A percentile compares a stretch with the other conserved stretches of the same genome.
These are phyloP conservation scores for Candida glucosophila DNA, from an alignment of 1,139 yeast species.

Conservation along the genomic window DNA sequence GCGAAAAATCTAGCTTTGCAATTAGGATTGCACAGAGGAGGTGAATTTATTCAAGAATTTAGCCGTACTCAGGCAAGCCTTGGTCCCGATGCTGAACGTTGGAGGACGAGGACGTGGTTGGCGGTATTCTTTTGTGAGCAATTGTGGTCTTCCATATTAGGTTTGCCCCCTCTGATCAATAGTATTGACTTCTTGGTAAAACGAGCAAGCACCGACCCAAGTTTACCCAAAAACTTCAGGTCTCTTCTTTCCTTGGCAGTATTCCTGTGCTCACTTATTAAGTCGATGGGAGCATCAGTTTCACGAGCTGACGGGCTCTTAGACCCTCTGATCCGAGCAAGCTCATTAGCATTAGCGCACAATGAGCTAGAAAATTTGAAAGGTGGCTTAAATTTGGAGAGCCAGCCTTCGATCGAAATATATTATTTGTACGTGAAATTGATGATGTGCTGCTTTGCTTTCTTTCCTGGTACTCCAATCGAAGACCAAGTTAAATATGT, in stretches of 20 bases:
- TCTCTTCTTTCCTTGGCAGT: conserved; percentile 67
- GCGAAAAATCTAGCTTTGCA: conserved; percentile 83
- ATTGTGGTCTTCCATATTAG: conserved; percentile 83
- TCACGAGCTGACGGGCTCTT: conserved; percentile 83
- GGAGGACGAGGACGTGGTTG: conserved; percentile 93
- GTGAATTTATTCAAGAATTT: conserved; percentile 80
- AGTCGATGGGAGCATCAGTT: conserved; percentile 85
- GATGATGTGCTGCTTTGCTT: conserved; percentile 84
- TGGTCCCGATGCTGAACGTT: conserved; percentile 81
- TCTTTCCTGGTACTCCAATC: conserved; percentile 82
- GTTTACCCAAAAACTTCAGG: conserved; percentile 64
- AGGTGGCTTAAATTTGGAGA: conserved; percentile 54
- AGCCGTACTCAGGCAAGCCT: conserved; percentile 82
- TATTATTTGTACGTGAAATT: conserved; percentile 71
- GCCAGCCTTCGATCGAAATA: conserved; percentile 61
- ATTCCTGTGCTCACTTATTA: conserved; percentile 77
- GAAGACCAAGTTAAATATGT: conserved; percentile 85
- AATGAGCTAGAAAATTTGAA: conserved; percentile 69
- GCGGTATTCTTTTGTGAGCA: conserved; percentile 84
- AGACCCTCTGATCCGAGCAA: conserved; percentile 78
- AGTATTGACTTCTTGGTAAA: conserved; percentile 80
- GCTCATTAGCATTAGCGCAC: conserved; percentile 65
- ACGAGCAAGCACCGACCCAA: conserved; percentile 61
- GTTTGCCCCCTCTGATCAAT: conserved; percentile 74
- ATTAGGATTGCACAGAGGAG: conserved; percentile 87